Conservation (phyloP, 2,329 filamentous ascomycete species). For the Metarhizium guizhouense region DNA sequence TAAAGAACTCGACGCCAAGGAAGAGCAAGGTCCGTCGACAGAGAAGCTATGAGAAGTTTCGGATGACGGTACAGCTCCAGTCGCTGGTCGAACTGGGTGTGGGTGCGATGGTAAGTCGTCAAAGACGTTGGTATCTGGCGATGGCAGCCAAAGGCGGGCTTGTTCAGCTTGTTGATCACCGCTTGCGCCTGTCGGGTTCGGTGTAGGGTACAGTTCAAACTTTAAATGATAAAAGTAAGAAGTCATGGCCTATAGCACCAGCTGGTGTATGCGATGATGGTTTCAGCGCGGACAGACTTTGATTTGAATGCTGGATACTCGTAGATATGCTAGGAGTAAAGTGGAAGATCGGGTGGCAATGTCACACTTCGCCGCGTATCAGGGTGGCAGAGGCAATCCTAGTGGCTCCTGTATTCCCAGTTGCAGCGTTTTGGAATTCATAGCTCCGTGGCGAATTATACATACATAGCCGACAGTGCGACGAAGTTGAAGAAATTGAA, state of each 20-base stretch:
- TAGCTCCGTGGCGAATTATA: not conserved
- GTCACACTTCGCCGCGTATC: not conserved
- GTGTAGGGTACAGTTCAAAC: conserved; percentile 51
- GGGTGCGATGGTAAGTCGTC: conserved; percentile 43
- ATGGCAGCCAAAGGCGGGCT: conserved; percentile 40
- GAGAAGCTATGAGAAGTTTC: not conserved
- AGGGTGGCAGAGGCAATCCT: not conserved
- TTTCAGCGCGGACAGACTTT: not conserved
- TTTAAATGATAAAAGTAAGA: conserved; percentile 58
- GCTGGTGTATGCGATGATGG: not conserved
- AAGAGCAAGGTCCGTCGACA: not conserved
- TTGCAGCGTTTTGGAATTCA: not conserved
- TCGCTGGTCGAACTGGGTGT: conserved; percentile 16
- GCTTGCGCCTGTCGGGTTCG: conserved; percentile 22
- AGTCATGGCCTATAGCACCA: conserved; percentile 33
- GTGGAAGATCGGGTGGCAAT: not conserved
- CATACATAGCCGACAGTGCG: not conserved
- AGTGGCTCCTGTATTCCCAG: not conserved
- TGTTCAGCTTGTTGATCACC: conserved; percentile 4
- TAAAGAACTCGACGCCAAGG: not conserved
- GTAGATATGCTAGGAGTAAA: not conserved
- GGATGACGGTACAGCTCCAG: not conserved
- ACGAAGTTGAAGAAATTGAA: not conserved
- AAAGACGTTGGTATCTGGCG: conserved; percentile 41
- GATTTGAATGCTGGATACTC: not conserved